phyloP scores from a whole-genome alignment of 148 eudicot genomes.

The Pouteria glomerata region DNA sequence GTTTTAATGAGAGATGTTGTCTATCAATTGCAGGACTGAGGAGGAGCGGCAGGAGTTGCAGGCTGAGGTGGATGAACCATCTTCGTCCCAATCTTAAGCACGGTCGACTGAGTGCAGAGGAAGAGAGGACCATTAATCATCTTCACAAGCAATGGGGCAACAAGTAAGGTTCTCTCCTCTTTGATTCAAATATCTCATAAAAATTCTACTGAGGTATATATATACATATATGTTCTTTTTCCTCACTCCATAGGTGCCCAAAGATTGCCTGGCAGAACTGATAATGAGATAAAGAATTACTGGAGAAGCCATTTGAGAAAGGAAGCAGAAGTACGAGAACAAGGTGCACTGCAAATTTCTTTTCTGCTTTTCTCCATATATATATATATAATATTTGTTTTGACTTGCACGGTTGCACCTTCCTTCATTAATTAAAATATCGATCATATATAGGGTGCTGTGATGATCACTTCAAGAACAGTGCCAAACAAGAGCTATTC shows the following conservation, averaged over 20 bases:
- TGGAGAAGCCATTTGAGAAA: slow-evolving; percentile 54
- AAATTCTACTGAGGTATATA: too few species aligned
- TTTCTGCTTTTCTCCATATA: too few species aligned
- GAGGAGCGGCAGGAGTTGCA: slow-evolving; percentile 76
- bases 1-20: too few species aligned
- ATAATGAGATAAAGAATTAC: slow-evolving; percentile 64
- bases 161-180: slow-evolving; percentile 31
- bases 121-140: slow-evolving; percentile 39
- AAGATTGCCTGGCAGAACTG: slow-evolving; percentile 64
- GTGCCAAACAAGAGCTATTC: slow-evolving; percentile 4
- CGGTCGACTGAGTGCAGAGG: slow-evolving; percentile 44
- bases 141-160: slow-evolving; percentile 70
- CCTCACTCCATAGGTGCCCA: slow-evolving; percentile 38
- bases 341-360: slow-evolving; percentile 14
- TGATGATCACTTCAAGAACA: slow-evolving; percentile 9
- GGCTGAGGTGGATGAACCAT: slow-evolving; percentile 67
- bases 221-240: too few species aligned
- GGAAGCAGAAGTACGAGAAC: slow-evolving; percentile 20
- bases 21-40: slow-evolving; percentile 48
- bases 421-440: too few species aligned
- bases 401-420: too few species aligned
- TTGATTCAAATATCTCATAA: too few species aligned
- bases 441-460: neutral
- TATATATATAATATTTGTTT: too few species aligned
- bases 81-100: slow-evolving; percentile 61